Percentiles rank a stretch among this genome's conserved stretches.
These are phyloP conservation scores for Corylus heterophylla DNA, from an alignment of 306 rosid genomes.

Conservation along the genomic window DNA sequence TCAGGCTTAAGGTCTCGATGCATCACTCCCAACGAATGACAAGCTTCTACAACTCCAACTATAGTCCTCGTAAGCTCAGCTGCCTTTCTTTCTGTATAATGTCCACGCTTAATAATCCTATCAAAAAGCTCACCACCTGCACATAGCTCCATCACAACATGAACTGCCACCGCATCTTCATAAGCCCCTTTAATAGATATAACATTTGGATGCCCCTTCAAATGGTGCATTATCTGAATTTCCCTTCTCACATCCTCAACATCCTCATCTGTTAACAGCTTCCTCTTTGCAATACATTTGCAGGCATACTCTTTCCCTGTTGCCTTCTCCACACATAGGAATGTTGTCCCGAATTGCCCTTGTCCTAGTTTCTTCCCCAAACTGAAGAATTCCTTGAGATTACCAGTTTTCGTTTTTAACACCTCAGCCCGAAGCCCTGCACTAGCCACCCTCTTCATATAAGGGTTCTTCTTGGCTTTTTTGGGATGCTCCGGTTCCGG, in stretches of 20 bases:
- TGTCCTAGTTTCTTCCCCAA: constrained; percentile 87
- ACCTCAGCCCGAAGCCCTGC: constrained; percentile 87
- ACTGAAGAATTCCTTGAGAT: constrained; percentile 66
- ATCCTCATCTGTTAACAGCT: constrained; percentile 76
- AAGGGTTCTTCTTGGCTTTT: constrained; percentile 44
- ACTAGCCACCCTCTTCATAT: constrained; percentile 82
- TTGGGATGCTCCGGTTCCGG: constrained; percentile 30
- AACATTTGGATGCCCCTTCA: constrained; percentile 87
- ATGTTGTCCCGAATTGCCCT: constrained; percentile 90
- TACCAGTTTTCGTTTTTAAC: constrained; percentile 69
- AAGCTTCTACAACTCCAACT: constrained; percentile 93
- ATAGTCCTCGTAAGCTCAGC: constrained; percentile 92
- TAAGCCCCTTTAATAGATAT: constrained; percentile 94
- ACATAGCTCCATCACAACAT: constrained; percentile 97
- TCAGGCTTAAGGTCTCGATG: constrained; percentile 98
- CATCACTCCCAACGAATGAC: constrained; percentile 94
- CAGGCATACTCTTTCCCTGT: constrained; percentile 82
- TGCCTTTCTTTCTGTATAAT: constrained; percentile 90
- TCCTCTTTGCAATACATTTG: constrained; percentile 95
- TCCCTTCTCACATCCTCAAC: constrained; percentile 99
- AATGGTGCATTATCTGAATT: constrained; percentile 99
- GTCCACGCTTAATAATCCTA: constrained; percentile 91
- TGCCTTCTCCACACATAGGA: constrained; percentile 77
- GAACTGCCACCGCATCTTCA: constrained; percentile 90
- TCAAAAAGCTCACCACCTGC: constrained; percentile 98